Evolutionary conservation across 148 eudicot species (phyloP), one percentile per base, ranked within the genome.

Genomic region (Rhododendron simsii): DNA sequence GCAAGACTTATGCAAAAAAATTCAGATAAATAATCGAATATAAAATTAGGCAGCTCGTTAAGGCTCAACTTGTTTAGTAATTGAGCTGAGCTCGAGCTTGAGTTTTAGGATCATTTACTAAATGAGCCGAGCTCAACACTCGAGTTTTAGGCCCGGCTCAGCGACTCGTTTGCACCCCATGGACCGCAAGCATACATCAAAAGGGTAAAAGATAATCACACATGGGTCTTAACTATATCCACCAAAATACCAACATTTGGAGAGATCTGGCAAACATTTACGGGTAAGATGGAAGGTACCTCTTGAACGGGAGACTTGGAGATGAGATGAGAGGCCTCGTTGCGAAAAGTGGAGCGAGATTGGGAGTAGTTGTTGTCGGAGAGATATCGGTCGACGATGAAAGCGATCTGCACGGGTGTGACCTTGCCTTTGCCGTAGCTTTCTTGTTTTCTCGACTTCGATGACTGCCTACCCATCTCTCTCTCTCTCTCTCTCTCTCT

Each of bases 371-470:
- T 89, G 87, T 95, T 93, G 85, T 94, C 98, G 35, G 92, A 92
- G 8, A 96, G 94, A 53, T 96, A 96, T 0, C 95, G 94, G 73
- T 96, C 98, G 33, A 96, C 95, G 53, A 96, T 88, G 91, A 94
- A 95, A 8, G 99, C 99, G 30, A 96, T 91, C 86, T 96, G 99
- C 37, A 91, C 87, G 0, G 98, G 93, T 0, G 98, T 96, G 0
- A 96, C 92, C 83, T 93, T 92, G 11, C 96, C 96, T 45, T 88
- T 94, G 0, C 95, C 98, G 2, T 91, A 77, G 23, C 81, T 81
- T n/a, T 89, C 89, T 59, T 87, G 6, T 76, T 87, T 91, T 73
- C 50, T 87, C 28, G 89, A 20, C 37, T 83, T 92, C 69, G 76
- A 71, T 14, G 83, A 88, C 84, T 76, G 93, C 83, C 89, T 91